Base-by-base conservation (phyloP, 1,284 basidiomycete species). In the Volvariella volvacea region DNA sequence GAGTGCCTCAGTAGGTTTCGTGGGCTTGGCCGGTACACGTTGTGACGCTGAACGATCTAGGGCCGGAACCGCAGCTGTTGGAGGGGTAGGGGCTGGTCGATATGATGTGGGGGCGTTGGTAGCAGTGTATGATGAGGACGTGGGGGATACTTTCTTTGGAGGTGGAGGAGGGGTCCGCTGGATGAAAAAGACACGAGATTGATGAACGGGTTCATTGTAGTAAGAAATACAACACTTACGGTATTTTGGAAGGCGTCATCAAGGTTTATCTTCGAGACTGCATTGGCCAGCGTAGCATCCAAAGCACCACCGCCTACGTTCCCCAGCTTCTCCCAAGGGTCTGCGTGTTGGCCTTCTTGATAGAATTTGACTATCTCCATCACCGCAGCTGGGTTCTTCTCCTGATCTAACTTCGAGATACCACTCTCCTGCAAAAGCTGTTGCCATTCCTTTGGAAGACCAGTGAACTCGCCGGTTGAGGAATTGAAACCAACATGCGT, bases 321-420 rank as follows among this genome's bases (percentile, higher is more conserved):
- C 15, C 83, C 68, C 28, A 70, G 52, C 52, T 70, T 70, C 52
- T 69, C 67, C 83, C 80, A 94, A 78, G 76, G 83, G 55, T 88
- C 85, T 48, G 79, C 80, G 42, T 80, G 78, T 19, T 39, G 40
- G 30, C 82, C 82, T 59, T 92, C 89, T 59, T 96, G 93, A 62
- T 96, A 98, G 68, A 98, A 99, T 58, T 95, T 93, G 60, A 99
- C 95, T 53, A 99, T 96, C 59, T 98, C 96, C 80, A 96, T 93
- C 47, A 99, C 92, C 1, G 93, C 92, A 67, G 98, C 90, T 0
- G 96, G 96, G 60, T 99, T 95, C 71, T 91, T 92, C 66, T 96
- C 94, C 70, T 99, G 96, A 63, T 99, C 95, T 37, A 74, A 78
- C 55, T 88, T 81, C 19, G 92, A 94, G 62, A 99, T 98, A 44